A percentile compares a stretch with the other conserved stretches of the same genome.
Conservation (phyloP, 495 filamentous ascomycete species). For the Podospora comata region DNA sequence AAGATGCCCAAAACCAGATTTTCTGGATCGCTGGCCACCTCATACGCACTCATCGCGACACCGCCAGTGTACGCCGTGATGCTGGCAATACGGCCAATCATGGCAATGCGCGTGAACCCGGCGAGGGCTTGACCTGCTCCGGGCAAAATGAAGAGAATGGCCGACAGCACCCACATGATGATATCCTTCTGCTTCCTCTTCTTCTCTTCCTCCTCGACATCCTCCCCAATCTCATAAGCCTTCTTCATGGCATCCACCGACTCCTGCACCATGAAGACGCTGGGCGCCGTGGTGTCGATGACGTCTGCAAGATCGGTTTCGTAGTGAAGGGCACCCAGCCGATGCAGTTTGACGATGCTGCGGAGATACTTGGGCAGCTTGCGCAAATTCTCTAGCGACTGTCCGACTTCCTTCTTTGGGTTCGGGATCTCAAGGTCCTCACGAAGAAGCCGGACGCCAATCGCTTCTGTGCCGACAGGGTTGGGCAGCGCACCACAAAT, state of each 20-base stretch:
- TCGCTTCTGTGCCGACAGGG: background rate
- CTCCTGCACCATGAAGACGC: slow-evolving; percentile 1
- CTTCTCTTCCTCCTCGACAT: background rate
- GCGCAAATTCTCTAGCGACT: background rate
- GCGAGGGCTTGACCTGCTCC: background rate
- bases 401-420: background rate
- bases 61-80: background rate
- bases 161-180: background rate
- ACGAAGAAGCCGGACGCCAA: background rate
- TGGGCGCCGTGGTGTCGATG: background rate
- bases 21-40: background rate
- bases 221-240: background rate
- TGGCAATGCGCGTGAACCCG: background rate
- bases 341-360: background rate
- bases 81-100: background rate
- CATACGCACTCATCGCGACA: background rate
- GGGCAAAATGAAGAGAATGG: background rate
- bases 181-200: background rate
- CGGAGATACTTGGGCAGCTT: background rate
- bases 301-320: background rate
- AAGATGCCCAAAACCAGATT: background rate
- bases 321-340: background rate
- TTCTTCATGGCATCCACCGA: background rate
- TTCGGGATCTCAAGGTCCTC: background rate
- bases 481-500: background rate